A percentile compares a stretch with the other conserved stretches of the same genome.
These are phyloP conservation scores for Fraxinus baroniana DNA, from an alignment of 305 asterid species.

Conservation along the genomic window DNA sequence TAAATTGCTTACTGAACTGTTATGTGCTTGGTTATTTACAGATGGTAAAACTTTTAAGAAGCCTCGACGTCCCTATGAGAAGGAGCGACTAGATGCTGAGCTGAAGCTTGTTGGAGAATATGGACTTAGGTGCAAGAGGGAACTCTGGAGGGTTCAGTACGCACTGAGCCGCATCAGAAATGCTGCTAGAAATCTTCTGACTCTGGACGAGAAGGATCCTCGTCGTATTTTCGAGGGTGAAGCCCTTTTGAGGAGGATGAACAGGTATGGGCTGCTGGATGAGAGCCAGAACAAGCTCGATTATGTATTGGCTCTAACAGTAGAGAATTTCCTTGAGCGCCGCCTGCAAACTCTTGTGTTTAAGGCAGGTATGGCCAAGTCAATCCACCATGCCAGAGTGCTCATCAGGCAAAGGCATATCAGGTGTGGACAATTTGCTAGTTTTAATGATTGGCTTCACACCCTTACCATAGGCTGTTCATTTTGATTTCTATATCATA, in stretches of 20 bases:
- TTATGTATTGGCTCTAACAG: conserved; percentile 31
- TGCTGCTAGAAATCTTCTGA: conserved; percentile 31
- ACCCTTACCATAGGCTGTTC: neutral
- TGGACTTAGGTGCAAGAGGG: conserved; percentile 60
- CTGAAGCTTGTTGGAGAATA: conserved; percentile 56
- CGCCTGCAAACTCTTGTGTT: conserved; percentile 31
- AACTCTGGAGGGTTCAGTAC: conserved; percentile 62
- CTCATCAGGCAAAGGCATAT: conserved; percentile 35
- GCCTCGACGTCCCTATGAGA: conserved; percentile 66
- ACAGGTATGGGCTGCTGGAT: conserved; percentile 27
- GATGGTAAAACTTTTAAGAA: conserved; percentile 63
- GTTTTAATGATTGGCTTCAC: neutral
- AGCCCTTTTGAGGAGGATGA: conserved; percentile 33
- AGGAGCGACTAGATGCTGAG: conserved; percentile 61
- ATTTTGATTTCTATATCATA: neutral
- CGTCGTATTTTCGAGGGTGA: conserved; percentile 39
- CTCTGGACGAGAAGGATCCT: conserved; percentile 34
- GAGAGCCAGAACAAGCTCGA: conserved; percentile 33
- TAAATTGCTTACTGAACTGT: neutral
- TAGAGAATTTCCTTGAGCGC: conserved; percentile 33
- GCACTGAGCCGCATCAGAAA: conserved; percentile 56
- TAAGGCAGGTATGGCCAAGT: conserved; percentile 35
- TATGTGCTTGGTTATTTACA: conserved; percentile 5
- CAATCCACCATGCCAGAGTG: conserved; percentile 33
- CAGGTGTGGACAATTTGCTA: conserved; percentile 15